These are phyloP conservation scores for Biscogniauxia mediterranea DNA, from an alignment of 2,329 filamentous ascomycete genomes.

Conservation along the genomic window DNA sequence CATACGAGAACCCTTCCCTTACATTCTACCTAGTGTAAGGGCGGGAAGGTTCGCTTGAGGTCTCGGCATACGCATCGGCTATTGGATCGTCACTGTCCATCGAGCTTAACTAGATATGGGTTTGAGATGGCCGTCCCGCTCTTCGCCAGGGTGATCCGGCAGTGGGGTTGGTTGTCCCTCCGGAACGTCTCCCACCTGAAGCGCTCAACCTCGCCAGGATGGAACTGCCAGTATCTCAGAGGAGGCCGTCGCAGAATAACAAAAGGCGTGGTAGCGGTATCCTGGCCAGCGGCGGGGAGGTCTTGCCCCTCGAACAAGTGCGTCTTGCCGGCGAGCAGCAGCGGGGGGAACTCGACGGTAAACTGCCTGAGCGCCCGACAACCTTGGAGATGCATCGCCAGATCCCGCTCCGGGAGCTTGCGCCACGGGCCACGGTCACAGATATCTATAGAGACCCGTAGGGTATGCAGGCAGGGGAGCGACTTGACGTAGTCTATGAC, in stretches of 20 bases:
- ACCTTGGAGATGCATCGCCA: slow-evolving; percentile 19
- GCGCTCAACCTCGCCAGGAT: slow-evolving; percentile 28
- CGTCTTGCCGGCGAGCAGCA: slow-evolving; percentile 25
- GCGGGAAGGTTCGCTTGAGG: no score
- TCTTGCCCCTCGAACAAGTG: slow-evolving; percentile 22
- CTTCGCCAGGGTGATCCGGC: slow-evolving; percentile 25
- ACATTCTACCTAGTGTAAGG: no score
- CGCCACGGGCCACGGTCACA: slow-evolving; percentile 32
- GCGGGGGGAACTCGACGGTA: slow-evolving; percentile 29
- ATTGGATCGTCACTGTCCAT: no score
- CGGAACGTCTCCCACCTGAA: slow-evolving; percentile 28
- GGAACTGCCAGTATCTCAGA: slow-evolving; percentile 33
- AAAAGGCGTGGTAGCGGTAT: slow-evolving; percentile 14
- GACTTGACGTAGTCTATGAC: slow-evolving; percentile 14
- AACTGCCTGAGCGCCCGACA: slow-evolving; percentile 23
- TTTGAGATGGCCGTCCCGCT: slow-evolving; percentile 23
- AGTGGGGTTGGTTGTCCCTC: slow-evolving; percentile 20
- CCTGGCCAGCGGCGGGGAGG: slow-evolving; percentile 13
- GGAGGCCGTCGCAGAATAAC: slow-evolving; percentile 24
- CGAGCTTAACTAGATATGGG: slow-evolving; percentile 27
- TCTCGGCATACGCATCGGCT: background rate
- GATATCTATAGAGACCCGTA: slow-evolving; percentile 31
- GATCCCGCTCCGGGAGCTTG: slow-evolving; percentile 26
- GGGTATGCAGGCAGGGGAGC: slow-evolving; percentile 25
- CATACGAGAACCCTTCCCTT: no score